Evolutionary conservation across 805 yeast genomes (phyloP), one percentile per base, ranked within the genome.

Genomic region (Lipomyces chichibuensis): DNA sequence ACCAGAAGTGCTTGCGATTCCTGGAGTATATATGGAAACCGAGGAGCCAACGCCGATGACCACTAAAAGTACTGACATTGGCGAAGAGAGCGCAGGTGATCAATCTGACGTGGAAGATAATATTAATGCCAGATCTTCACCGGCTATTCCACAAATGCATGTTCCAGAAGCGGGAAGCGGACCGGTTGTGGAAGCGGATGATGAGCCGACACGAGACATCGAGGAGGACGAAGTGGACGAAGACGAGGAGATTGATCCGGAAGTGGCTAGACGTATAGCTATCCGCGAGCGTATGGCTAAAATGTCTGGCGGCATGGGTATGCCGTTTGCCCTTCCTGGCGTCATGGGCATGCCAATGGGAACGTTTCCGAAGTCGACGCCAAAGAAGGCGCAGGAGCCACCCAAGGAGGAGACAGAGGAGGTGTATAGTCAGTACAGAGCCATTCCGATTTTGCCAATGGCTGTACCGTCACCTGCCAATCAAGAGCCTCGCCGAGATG

Each of bases 201-300:
- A 73, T 1, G 75, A 75, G 2, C 77, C 75, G n/a, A 76, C 71
- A 0, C 82, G 77, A 1, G 80, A 76, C 9, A 84, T 80, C 2
- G 84, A 83, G 2, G 85, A 80, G 1, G 87, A 81, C 3, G 84
- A 79, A 1, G 84, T 80, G 0, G 86, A 79, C 0, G 87, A 81
- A 1, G 86, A 82, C 2, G 86, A 81, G 0, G 90, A 85, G 0
- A 89, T 87, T 62, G 94, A 90, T 62, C 90, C 86, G 55, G 96
- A 90, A 75, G 95, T 90, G 69, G 82, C 88, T 4, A 85, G 89
- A 64, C 85, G 95, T 73, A 84, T 88, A 59, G 91, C 88, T 6
- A 81, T 94, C 62, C 88, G 96, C 25, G 97, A 90, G 70, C 85
- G 98, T 68, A 94, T 94, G 97, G 98, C 99, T n/a, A 91, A 88